Evolutionary conservation across 805 yeast genomes (phyloP).

Genomic region (Barnettozyma siamensis): DNA sequence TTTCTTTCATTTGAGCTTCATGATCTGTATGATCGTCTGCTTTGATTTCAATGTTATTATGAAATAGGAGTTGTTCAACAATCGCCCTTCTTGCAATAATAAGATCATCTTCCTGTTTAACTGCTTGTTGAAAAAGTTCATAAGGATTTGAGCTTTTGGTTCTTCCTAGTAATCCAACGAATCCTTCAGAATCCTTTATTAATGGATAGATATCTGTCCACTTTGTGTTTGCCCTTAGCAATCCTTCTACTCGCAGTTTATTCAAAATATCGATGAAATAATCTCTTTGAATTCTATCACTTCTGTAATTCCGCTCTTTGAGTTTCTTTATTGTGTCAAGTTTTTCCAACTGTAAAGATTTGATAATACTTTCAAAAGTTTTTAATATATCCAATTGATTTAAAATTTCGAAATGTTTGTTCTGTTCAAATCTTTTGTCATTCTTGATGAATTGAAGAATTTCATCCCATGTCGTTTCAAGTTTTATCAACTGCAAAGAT

Average conservation of each 20-base stretch:
- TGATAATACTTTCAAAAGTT: constrained; percentile 36
- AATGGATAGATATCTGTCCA: constrained; percentile 53
- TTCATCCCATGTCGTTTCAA: constrained; percentile 18
- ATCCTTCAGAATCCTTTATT: constrained; percentile 51
- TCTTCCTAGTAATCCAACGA: constrained; percentile 61
- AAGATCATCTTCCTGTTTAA: constrained; percentile 54
- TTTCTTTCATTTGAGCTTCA: constrained; percentile 6
- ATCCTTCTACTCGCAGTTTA: constrained; percentile 27
- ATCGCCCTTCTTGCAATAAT: constrained; percentile 56
- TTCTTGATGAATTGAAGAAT: constrained; percentile 15
- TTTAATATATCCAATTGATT: constrained; percentile 55
- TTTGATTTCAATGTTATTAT: constrained; percentile 21
- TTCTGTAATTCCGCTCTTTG: constrained; percentile 39
- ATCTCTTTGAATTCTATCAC: constrained; percentile 64
- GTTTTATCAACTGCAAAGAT: constrained; percentile 24
- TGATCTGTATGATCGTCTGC: constrained; percentile 20
- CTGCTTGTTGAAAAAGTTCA: constrained; percentile 69
- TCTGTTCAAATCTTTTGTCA: constrained; percentile 53
- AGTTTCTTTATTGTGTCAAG: constrained; percentile 19
- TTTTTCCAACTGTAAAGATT: constrained; percentile 24
- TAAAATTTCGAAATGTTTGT: constrained; percentile 47
- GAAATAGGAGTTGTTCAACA: constrained; percentile 44
- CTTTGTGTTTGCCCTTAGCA: constrained; percentile 43
- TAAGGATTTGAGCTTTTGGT: constrained; percentile 65
- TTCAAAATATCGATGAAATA: constrained; percentile 44